These are phyloP conservation scores for Lolium perenne DNA, from an alignment of 176 grass and related monocot genomes.

Conservation along the genomic window DNA sequence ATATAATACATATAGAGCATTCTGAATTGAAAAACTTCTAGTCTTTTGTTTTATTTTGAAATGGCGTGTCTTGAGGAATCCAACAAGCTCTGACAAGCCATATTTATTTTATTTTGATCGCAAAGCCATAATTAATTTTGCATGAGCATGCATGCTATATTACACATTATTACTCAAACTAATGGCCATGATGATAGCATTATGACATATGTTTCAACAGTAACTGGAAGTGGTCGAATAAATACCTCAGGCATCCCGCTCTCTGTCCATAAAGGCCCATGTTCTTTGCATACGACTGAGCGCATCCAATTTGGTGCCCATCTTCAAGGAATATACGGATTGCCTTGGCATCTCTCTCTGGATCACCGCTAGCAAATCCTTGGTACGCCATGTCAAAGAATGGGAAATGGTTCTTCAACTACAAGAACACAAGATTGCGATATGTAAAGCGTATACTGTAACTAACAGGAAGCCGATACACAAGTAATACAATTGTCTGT, in stretches of 20 bases:
- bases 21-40: neutral
- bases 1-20: neutral
- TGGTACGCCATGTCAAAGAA: conserved; percentile 99
- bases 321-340: conserved; percentile 97
- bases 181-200: neutral
- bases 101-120: neutral
- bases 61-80: conserved; percentile 16
- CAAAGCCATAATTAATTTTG: conserved; percentile 16
- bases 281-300: conserved; percentile 97
- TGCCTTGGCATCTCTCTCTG: conserved; percentile 93
- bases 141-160: neutral
- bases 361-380: conserved; percentile 97
- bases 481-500: conserved; percentile 10
- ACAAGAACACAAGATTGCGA: conserved; percentile 30
- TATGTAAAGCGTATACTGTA: neutral
- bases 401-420: conserved; percentile 95
- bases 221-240: neutral
- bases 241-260: conserved; percentile 91
- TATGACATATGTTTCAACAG: neutral
- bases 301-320: conserved; percentile 91
- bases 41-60: neutral
- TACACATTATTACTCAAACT: neutral
- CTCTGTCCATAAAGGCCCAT: conserved; percentile 98
- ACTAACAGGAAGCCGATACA: neutral
- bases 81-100: neutral